Conservation (phyloP, 768 basidiomycete genomes). For the Dendrothele bispora region DNA sequence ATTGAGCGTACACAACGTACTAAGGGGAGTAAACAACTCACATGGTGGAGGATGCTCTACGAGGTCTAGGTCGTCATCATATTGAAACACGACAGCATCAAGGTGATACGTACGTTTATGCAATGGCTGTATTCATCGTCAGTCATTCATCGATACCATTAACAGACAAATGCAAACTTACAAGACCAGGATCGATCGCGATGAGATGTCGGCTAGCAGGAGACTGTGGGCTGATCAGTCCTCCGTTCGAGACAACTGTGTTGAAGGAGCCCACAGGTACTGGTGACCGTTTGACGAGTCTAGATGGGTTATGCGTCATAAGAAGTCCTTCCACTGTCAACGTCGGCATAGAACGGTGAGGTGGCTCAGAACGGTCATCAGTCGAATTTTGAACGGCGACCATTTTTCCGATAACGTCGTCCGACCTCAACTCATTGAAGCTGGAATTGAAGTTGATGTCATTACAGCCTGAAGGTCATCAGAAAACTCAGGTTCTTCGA, state of each 20-base stretch:
- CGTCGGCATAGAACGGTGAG: constrained; percentile 50
- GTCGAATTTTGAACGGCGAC: constrained; percentile 55
- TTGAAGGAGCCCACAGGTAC: constrained; percentile 44
- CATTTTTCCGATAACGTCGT: constrained; percentile 66
- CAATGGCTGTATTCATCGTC: constrained; percentile 49
- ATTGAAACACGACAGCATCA: too few relatives aligned
- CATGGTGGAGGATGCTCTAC: constrained; percentile 51
- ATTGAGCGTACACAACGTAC: too few relatives aligned
- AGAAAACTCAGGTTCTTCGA: background rate
- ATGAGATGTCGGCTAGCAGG: constrained; percentile 42
- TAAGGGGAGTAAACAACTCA: too few relatives aligned
- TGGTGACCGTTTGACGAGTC: constrained; percentile 45
- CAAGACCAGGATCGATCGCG: constrained; percentile 64
- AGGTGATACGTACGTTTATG: constrained; percentile 63
- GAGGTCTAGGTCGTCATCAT: too few relatives aligned
- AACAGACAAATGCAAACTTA: constrained; percentile 26
- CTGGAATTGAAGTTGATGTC: background rate
- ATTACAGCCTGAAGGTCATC: background rate
- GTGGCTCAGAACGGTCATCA: constrained; percentile 41
- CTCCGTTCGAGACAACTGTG: constrained; percentile 51
- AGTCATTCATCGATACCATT: background rate
- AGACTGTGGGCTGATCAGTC: constrained; percentile 68
- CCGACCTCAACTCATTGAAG: constrained; percentile 55
- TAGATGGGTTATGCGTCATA: constrained; percentile 34
- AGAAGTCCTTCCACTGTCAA: constrained; percentile 54